These are phyloP conservation scores for Batkoa obscura DNA, from an alignment of 371 early-diverging fungal genomes.

Conservation along the genomic window DNA sequence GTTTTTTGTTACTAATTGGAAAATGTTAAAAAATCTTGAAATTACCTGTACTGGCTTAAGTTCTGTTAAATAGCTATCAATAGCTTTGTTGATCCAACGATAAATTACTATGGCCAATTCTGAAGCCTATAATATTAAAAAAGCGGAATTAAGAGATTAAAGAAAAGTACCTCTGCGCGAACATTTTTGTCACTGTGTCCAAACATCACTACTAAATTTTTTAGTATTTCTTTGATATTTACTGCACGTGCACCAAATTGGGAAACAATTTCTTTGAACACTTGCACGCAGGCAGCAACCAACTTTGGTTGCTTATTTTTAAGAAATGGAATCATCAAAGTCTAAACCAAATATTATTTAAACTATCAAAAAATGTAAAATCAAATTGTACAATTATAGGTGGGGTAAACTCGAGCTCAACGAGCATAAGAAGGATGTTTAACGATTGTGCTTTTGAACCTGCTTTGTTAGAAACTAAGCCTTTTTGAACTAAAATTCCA, in stretches of 20 bases:
- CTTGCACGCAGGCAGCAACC: constrained; percentile 50
- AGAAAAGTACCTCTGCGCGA: constrained; percentile 52
- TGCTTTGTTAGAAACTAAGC: constrained; percentile 61
- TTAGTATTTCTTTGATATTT: constrained; percentile 60
- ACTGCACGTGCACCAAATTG: constrained; percentile 63
- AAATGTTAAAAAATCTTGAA: constrained; percentile 16
- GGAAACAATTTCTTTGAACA: constrained; percentile 52
- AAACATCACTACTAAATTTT: constrained; percentile 71
- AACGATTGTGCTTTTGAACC: constrained; percentile 56
- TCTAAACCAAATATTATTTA: constrained; percentile 18
- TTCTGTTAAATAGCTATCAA: constrained; percentile 36
- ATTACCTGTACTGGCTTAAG: constrained; percentile 69
- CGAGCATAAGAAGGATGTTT: constrained; percentile 63
- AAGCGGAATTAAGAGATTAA: constrained; percentile 11
- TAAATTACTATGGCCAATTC: constrained; percentile 56
- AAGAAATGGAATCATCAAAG: constrained; percentile 51
- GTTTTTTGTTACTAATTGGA: constrained; percentile 15
- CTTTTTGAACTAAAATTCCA: constrained; percentile 74
- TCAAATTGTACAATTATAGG: constrained; percentile 46
- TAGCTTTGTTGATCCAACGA: constrained; percentile 62
- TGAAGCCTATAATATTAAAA: constrained; percentile 19
- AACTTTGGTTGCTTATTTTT: constrained; percentile 82
- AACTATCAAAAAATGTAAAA: constrained; percentile 1
- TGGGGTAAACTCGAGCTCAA: constrained; percentile 68
- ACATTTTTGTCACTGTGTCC: constrained; percentile 85